phyloP scores from a whole-genome alignment of 108 stramenopile genomes.

The Licmophora abbreviata region DNA sequence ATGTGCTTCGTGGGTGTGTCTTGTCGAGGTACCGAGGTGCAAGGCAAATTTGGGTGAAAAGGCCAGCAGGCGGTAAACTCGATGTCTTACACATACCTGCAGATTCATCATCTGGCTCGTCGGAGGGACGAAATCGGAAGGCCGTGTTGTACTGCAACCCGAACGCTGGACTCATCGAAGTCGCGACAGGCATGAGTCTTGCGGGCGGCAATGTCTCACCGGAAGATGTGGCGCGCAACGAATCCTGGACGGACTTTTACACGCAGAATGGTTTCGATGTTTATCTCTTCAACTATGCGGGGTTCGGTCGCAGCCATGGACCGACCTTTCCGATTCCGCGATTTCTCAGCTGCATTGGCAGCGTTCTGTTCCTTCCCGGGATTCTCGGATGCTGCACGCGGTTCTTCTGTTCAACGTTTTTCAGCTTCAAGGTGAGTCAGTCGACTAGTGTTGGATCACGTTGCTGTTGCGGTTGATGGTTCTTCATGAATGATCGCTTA shows the following conservation, averaged over 20 bases:
- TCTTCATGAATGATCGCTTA: too few relatives aligned
- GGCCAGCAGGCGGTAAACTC: slow-evolving; percentile 40
- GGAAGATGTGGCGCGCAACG: slow-evolving; percentile 8
- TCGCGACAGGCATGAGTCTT: slow-evolving; percentile 75
- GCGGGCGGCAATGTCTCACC: slow-evolving; percentile 59
- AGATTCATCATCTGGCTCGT: not conserved
- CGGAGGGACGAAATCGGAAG: slow-evolving; percentile 17
- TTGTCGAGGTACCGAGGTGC: slow-evolving; percentile 69
- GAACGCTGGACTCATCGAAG: slow-evolving; percentile 81
- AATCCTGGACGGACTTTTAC: slow-evolving; percentile 71
- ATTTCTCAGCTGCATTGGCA: too few relatives aligned
- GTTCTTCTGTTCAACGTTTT: slow-evolving; percentile 33
- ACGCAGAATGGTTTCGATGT: slow-evolving; percentile 66
- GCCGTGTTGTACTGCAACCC: slow-evolving; percentile 88
- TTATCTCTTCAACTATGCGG: slow-evolving; percentile 84
- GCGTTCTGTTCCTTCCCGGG: too few relatives aligned
- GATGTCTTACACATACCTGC: slow-evolving; percentile 76
- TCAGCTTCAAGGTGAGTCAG: slow-evolving; percentile 25
- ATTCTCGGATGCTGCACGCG: too few relatives aligned
- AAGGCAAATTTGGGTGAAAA: slow-evolving; percentile 68
- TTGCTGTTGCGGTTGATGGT: too few relatives aligned
- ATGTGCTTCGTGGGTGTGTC: slow-evolving; percentile 70
- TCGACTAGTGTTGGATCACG: too few relatives aligned
- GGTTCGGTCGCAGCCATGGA: slow-evolving; percentile 74
- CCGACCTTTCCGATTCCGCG: too few relatives aligned